Evolutionary conservation across 2,329 filamentous ascomycete genomes (phyloP).

Genomic region (Aspergillus sclerotialis): DNA sequence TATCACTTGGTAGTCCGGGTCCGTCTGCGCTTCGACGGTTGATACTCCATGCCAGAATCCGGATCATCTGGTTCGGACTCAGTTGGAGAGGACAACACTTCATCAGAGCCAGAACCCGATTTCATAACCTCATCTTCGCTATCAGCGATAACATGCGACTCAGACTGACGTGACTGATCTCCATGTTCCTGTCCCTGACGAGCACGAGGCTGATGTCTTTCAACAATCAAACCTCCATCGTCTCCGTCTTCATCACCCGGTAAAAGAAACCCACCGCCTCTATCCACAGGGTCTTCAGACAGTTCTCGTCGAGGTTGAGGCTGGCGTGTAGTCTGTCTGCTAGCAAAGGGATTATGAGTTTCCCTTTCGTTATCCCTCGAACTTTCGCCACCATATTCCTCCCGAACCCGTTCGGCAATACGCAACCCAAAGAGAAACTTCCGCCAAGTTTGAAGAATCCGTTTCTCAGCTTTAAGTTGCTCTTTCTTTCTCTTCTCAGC

Average conservation of each 20-base stretch:
- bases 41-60: conserved; percentile 10
- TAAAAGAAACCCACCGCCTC: conserved; percentile 19
- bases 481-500: conserved; percentile 70
- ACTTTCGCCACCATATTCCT: conserved; percentile 61
- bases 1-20: conserved; percentile 11
- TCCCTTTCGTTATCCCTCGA: conserved; percentile 22
- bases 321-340: conserved; percentile 1
- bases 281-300: conserved; percentile 5
- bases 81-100: conserved; percentile 8
- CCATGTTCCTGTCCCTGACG: conserved; percentile 1
- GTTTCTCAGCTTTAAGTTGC: conserved; percentile 71
- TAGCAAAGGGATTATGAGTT: conserved; percentile 30
- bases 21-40: conserved; percentile 16
- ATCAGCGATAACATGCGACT: conserved; percentile 1
- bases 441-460: conserved; percentile 70
- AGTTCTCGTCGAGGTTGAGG: conserved; percentile 5
- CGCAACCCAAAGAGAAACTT: conserved; percentile 80
- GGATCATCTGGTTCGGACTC: conserved; percentile 4
- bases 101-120: conserved; percentile 3
- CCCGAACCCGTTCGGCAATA: conserved; percentile 68
- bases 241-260: conserved; percentile 21
- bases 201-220: conserved; percentile 13
- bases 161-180: neutral
- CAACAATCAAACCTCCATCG: conserved; percentile 23
- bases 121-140: conserved; percentile 6